Percentiles rank a stretch among this genome's conserved stretches.
Evolutionary conservation across 768 basidiomycete genomes (phyloP).

Genomic region (Suillus variegatus): DNA sequence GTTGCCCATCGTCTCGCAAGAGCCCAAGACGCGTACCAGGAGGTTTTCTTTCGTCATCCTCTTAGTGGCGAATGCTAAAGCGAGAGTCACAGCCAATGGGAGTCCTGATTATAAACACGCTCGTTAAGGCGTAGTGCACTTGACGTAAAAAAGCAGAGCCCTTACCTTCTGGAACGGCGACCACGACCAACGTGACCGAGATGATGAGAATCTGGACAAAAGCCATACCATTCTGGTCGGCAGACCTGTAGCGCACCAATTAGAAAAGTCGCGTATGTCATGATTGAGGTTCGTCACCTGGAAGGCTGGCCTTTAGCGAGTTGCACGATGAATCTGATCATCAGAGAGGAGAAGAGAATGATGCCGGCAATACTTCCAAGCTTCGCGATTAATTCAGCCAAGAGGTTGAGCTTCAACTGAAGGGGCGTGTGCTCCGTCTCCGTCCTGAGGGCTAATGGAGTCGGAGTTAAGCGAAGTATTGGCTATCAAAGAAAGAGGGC

Average conservation of each 20-base stretch:
- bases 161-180: slow-evolving; percentile 82
- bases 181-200: slow-evolving; percentile 87
- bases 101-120: slow-evolving; percentile 52
- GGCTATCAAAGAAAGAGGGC: slow-evolving; percentile 21
- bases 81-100: slow-evolving; percentile 94
- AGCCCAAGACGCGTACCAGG: slow-evolving; percentile 92
- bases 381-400: slow-evolving; percentile 97
- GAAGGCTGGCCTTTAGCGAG: slow-evolving; percentile 61
- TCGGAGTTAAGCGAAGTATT: neutral
- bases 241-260: slow-evolving; percentile 43
- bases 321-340: slow-evolving; percentile 96
- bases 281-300: slow-evolving; percentile 41
- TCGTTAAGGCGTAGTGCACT: slow-evolving; percentile 1
- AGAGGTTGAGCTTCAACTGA: slow-evolving; percentile 87
- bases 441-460: slow-evolving; percentile 69
- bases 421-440: slow-evolving; percentile 90
- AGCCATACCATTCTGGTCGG: slow-evolving; percentile 82
- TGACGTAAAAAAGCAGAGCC: slow-evolving; percentile 8
- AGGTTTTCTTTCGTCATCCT: slow-evolving; percentile 97
- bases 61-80: slow-evolving; percentile 95
- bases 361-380: slow-evolving; percentile 82
- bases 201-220: slow-evolving; percentile 96
- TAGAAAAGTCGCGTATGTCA: neutral
- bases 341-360: slow-evolving; percentile 75
- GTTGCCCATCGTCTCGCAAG: slow-evolving; percentile 99